Percentiles rank a stretch among this genome's conserved stretches.
Conservation (phyloP, 1,139 yeast genomes). For the Wickerhamomyces sp. region DNA sequence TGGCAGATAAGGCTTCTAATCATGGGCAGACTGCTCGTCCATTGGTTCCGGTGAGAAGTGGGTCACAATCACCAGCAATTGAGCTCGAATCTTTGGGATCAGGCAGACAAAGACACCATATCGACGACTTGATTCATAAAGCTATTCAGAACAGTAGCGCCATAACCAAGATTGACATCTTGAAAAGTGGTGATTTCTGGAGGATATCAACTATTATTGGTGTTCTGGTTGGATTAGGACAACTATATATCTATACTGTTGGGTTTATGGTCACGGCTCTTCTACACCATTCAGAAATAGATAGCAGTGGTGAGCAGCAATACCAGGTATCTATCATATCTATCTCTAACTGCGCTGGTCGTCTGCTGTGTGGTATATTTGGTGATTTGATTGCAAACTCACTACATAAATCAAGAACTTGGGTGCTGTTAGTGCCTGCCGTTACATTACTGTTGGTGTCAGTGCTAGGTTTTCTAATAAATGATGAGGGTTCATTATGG, state of each 20-base stretch:
- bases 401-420: constrained; percentile 39
- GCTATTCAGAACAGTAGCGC: constrained; percentile 15
- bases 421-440: constrained; percentile 45
- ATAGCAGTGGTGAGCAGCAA: constrained; percentile 47
- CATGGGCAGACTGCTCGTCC: constrained; percentile 2
- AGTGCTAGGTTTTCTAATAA: constrained; percentile 33
- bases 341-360: constrained; percentile 49
- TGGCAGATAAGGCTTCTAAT: constrained; percentile 32
- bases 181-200: constrained; percentile 44
- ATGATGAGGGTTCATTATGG: constrained; percentile 31
- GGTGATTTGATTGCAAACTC: constrained; percentile 49
- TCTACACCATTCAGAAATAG: constrained; percentile 24
- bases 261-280: constrained; percentile 58
- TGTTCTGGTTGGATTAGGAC: constrained; percentile 51
- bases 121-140: constrained; percentile 9
- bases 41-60: constrained; percentile 2
- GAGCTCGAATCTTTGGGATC: constrained; percentile 6
- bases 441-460: constrained; percentile 32
- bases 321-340: constrained; percentile 54
- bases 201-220: constrained; percentile 43
- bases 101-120: constrained; percentile 4
- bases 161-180: constrained; percentile 22
- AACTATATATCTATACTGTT: constrained; percentile 58
- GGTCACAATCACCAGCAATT: constrained; percentile 9
- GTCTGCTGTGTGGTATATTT: constrained; percentile 46